These are phyloP conservation scores for Starmerella davenportii DNA, from an alignment of 805 yeast species.

Conservation along the genomic window DNA sequence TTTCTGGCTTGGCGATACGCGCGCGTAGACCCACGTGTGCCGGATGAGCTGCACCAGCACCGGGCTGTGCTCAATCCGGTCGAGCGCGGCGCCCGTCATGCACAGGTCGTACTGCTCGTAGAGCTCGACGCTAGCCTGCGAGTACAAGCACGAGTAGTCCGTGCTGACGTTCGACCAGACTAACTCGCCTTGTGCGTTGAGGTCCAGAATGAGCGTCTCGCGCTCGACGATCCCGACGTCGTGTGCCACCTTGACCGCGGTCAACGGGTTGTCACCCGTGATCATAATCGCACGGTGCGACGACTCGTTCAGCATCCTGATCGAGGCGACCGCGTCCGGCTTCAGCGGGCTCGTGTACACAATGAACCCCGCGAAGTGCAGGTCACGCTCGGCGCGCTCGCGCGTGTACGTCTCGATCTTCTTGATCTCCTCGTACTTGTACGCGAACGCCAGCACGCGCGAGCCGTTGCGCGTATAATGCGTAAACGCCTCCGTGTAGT, in stretches of 20 bases:
- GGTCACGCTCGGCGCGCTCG: slow-evolving; percentile 54
- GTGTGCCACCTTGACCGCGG: slow-evolving; percentile 94
- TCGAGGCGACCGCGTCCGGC: slow-evolving; percentile 75
- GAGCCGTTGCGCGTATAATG: slow-evolving; percentile 89
- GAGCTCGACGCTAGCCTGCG: slow-evolving; percentile 25
- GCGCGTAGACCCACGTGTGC: slow-evolving; percentile 92
- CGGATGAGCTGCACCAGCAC: slow-evolving; percentile 59
- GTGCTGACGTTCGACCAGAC: slow-evolving; percentile 72
- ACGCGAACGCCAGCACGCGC: slow-evolving; percentile 89
- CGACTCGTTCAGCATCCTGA: slow-evolving; percentile 83
- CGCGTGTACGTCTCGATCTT: slow-evolving; percentile 42
- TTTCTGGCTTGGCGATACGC: slow-evolving; percentile 92
- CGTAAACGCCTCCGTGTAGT: slow-evolving; percentile 72
- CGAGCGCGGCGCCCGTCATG: slow-evolving; percentile 80
- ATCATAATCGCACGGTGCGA: slow-evolving; percentile 94
- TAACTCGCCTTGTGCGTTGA: slow-evolving; percentile 44
- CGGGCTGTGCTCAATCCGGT: slow-evolving; percentile 31
- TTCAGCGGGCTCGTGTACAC: slow-evolving; percentile 97
- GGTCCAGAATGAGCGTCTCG: slow-evolving; percentile 70
- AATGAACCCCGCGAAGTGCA: slow-evolving; percentile 77
- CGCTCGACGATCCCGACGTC: slow-evolving; percentile 78
- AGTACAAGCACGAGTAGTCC: slow-evolving; percentile 36
- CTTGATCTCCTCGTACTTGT: slow-evolving; percentile 45
- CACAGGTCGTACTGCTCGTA: slow-evolving; percentile 67
- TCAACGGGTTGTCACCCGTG: slow-evolving; percentile 95